phyloP scores from a whole-genome alignment of 495 filamentous ascomycete species.

The Penicillium diatomitis region DNA sequence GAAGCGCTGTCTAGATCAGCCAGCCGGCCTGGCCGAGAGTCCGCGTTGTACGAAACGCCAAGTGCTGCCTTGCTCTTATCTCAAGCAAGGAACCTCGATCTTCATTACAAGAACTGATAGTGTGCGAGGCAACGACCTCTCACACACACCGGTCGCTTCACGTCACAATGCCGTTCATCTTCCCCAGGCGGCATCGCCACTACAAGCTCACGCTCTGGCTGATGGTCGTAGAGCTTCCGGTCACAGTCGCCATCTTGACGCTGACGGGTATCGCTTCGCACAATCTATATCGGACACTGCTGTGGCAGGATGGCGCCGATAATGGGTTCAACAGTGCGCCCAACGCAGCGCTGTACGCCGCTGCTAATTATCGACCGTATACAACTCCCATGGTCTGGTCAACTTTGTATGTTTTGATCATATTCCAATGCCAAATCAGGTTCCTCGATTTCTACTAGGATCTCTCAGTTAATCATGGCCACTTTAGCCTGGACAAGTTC shows the following conservation, averaged over 20 bases:
- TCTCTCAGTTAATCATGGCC: constrained; percentile 3
- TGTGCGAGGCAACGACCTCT: too few species aligned
- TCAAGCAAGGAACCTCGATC: neutral
- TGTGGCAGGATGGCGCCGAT: constrained; percentile 75
- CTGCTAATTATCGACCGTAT: constrained; percentile 62
- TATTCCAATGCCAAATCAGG: neutral
- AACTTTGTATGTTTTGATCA: constrained; percentile 51
- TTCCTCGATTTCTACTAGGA: neutral
- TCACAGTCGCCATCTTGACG: constrained; percentile 62
- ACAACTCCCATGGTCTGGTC: constrained; percentile 74
- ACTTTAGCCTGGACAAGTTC: constrained; percentile 61
- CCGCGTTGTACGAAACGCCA: constrained; percentile 6
- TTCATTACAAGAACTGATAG: neutral
- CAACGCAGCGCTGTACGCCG: constrained; percentile 59
- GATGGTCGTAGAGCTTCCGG: constrained; percentile 58
- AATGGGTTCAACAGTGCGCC: constrained; percentile 81
- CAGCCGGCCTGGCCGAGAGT: constrained; percentile 32
- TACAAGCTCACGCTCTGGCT: constrained; percentile 54
- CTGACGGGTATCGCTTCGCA: constrained; percentile 77
- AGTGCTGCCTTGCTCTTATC: neutral
- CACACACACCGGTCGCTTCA: neutral
- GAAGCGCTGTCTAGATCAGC: constrained; percentile 26
- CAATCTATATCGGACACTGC: constrained; percentile 63
- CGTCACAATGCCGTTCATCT: constrained; percentile 24
- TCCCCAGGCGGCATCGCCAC: constrained; percentile 53